These are phyloP conservation scores for Cyclocybe aegerita DNA, from an alignment of 768 basidiomycete species.

Conservation along the genomic window DNA sequence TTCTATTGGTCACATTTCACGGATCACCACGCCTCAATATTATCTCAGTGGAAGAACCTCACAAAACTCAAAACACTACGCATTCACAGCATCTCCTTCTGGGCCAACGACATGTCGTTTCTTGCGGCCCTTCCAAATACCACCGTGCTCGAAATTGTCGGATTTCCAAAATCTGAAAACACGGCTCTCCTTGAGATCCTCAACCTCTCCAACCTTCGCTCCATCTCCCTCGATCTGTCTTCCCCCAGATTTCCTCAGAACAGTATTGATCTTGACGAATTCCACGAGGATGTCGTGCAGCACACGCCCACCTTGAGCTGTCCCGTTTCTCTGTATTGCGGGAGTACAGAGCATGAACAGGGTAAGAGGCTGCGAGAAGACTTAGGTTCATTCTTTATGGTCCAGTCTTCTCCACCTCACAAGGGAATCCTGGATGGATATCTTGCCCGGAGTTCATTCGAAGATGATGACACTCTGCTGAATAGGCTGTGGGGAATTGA, in stretches of 20 bases:
- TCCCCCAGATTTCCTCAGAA: not conserved
- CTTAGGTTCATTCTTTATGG: slow-evolving; percentile 1
- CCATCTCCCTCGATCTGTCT: slow-evolving; percentile 11
- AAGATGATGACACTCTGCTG: not conserved
- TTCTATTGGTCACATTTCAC: slow-evolving; percentile 8
- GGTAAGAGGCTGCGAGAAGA: not conserved
- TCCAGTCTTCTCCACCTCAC: not conserved
- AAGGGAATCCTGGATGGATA: slow-evolving; percentile 6
- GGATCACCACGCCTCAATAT: slow-evolving; percentile 5
- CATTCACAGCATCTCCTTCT: slow-evolving; percentile 7
- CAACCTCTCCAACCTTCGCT: slow-evolving; percentile 7
- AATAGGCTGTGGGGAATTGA: too few species aligned
- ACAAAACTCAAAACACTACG: slow-evolving; percentile 10
- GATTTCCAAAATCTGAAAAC: slow-evolving; percentile 3
- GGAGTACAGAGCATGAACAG: not conserved
- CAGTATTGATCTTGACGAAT: slow-evolving; percentile 3
- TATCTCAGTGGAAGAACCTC: slow-evolving; percentile 8
- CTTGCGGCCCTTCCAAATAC: slow-evolving; percentile 11
- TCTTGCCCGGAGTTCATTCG: not conserved
- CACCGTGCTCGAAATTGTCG: slow-evolving; percentile 9
- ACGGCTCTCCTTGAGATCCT: slow-evolving; percentile 5
- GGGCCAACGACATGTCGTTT: slow-evolving; percentile 5
- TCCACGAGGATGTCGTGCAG: not conserved
- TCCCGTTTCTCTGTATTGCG: not conserved
- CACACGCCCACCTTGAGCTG: not conserved